Base-by-base conservation (phyloP, 345 rosid species). In the Kandelia obovata region DNA sequence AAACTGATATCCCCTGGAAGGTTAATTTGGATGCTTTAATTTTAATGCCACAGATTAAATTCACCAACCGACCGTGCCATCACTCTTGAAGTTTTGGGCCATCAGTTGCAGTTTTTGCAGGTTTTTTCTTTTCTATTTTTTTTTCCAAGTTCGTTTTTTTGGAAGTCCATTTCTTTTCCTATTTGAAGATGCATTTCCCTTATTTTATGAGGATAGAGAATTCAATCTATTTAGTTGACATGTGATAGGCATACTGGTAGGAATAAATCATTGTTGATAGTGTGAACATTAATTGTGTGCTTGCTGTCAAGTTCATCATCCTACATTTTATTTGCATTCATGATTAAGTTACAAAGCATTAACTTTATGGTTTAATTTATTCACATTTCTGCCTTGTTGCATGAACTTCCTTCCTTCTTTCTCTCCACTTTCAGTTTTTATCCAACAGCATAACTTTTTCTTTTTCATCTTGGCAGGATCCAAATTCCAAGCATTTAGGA, bases 401-500 rank as follows among this genome's bases (percentile, higher is more conserved):
- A 35, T 59, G 61, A 34, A 34, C 4, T 47, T 52, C 21, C 39
- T 27, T 62, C 64, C 20, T 61, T 61, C 13, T 21, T 62, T 55
- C 23, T 30, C 56, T 62, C 51, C 27, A 5, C 21, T 21, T 56
- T 72, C 32, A 49, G 21, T 27, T 53, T 71, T 21, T 43, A 43
- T 25, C 60, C 53, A 53, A 67, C 53, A 25, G 16, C 21, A 21
- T 65, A 15, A 58, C 8, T 70, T 80, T 58, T 23, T 21, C 21
- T 21, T 74, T 11, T 10, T 70, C 39, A 17, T 64, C 64, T 67
- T 83, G 81, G 65, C 68, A 93, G 98, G 96, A 94, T 83, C 97
- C 98, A 20, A 94, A 94, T 81, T 94, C 98, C 19, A 88, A 88
- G 86, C 96, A 94, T 83, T 78, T 85, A 65, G 98, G 97, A 74